A percentile compares a stretch with the other conserved stretches of the same genome.
These are phyloP conservation scores for Rhynchospora tenuis DNA, from an alignment of 176 grass and related monocot species.

Conservation along the genomic window DNA sequence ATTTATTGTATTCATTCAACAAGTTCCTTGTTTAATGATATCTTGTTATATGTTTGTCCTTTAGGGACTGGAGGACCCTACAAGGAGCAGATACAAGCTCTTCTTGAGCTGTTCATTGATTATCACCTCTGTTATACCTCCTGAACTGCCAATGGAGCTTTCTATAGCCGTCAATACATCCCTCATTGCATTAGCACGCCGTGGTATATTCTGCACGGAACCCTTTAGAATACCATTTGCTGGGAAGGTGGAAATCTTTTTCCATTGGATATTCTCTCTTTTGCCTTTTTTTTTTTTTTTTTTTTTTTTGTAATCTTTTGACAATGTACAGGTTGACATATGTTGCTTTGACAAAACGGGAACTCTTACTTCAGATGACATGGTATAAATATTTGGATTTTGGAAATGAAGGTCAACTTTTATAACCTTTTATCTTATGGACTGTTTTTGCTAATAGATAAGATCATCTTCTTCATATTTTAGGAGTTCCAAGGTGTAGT, in stretches of 20 bases:
- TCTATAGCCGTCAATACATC: slow-evolving; percentile 99
- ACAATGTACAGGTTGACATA: slow-evolving; percentile 80
- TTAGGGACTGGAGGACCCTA: slow-evolving; percentile 95
- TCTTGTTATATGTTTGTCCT: slow-evolving; percentile 5
- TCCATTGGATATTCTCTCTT: background rate
- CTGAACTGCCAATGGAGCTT: slow-evolving; percentile 97
- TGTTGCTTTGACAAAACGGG: slow-evolving; percentile 99
- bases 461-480: slow-evolving; percentile 23
- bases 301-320: slow-evolving; percentile 32
- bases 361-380: slow-evolving; percentile 97
- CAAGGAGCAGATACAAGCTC: slow-evolving; percentile 98
- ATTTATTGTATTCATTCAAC: background rate
- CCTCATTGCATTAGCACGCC: slow-evolving; percentile 89
- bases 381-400: slow-evolving; percentile 45
- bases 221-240: slow-evolving; percentile 99
- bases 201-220: slow-evolving; percentile 98
- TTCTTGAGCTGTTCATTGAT: slow-evolving; percentile 98
- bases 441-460: background rate
- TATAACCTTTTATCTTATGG: background rate
- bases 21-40: slow-evolving; percentile 7
- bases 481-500: slow-evolving; percentile 99
- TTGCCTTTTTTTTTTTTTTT: slow-evolving; percentile 21
- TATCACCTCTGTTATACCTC: slow-evolving; percentile 97
- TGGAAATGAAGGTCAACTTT: background rate
- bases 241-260: slow-evolving; percentile 69